These are phyloP conservation scores for Dictyostelium intermedium DNA, from an alignment of 78 protist species.

Conservation along the genomic window DNA sequence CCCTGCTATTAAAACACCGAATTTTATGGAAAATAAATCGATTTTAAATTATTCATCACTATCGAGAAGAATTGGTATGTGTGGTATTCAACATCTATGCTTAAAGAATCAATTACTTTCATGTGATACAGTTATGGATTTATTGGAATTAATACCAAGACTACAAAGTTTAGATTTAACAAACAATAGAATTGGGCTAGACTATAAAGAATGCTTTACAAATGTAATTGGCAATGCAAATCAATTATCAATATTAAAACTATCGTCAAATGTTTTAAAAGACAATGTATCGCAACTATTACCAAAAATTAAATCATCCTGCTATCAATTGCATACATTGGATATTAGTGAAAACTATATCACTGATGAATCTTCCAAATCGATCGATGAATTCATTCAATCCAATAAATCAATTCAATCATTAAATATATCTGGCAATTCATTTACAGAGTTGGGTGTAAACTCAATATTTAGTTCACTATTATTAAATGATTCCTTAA, in stretches of 20 bases:
- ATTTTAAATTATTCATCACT: background rate
- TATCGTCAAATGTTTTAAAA: background rate
- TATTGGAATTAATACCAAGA: background rate
- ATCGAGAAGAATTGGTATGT: background rate
- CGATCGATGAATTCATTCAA: background rate
- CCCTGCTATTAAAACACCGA: background rate
- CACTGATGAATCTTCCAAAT: background rate
- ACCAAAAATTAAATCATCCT: background rate
- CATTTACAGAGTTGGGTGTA: background rate
- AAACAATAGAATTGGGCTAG: background rate
- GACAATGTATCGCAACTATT: background rate
- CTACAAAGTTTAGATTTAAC: background rate
- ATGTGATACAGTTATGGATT: background rate
- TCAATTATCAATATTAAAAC: background rate
- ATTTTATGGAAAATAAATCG: background rate
- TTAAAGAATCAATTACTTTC: slow-evolving; percentile 1
- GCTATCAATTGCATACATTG: background rate
- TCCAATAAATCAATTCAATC: background rate
- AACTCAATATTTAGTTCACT: background rate
- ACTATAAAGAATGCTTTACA: background rate
- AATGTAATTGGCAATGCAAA: background rate
- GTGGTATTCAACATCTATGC: background rate
- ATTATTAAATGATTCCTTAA: background rate
- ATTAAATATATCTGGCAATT: background rate
- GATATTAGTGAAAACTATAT: background rate